phyloP scores from a whole-genome alignment of 371 early-diverging fungal species.

The Rhizopus delemar region DNA sequence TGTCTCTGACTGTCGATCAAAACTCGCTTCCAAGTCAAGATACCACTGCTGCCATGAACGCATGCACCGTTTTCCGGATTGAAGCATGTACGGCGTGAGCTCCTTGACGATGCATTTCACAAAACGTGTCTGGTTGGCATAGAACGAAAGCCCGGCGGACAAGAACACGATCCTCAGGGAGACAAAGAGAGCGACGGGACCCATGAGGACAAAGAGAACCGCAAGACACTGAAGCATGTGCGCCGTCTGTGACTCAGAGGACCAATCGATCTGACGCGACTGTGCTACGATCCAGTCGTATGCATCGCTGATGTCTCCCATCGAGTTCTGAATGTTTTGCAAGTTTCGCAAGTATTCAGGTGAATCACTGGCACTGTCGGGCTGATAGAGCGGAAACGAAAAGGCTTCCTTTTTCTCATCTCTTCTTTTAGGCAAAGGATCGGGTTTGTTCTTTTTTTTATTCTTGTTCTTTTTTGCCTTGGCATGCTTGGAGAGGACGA shows the following conservation, averaged over 20 bases:
- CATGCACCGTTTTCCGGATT: conserved; percentile 12
- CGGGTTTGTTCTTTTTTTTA: not conserved
- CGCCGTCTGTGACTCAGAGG: conserved; percentile 31
- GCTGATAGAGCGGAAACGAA: conserved; percentile 14
- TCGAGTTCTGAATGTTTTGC: conserved; percentile 47
- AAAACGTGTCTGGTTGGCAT: conserved; percentile 22
- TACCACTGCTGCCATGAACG: conserved; percentile 18
- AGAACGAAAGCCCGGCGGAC: conserved; percentile 16
- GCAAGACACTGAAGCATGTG: conserved; percentile 34
- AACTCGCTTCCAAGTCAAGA: conserved; percentile 22
- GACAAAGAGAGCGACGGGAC: conserved; percentile 9
- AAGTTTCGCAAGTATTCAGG: conserved; percentile 46
- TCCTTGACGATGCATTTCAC: conserved; percentile 15
- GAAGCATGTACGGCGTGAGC: conserved; percentile 19
- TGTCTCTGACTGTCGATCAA: conserved; percentile 14
- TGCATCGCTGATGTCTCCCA: conserved; percentile 41
- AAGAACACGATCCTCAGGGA: conserved; percentile 18
- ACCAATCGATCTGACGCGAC: conserved; percentile 38
- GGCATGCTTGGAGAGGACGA: conserved; percentile 12
- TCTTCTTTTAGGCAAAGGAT: not conserved
- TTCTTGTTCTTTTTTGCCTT: conserved; percentile 9
- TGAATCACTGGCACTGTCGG: conserved; percentile 27
- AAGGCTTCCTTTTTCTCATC: conserved; percentile 11
- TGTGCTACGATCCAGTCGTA: conserved; percentile 33
- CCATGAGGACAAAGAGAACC: conserved; percentile 12